phyloP scores from a whole-genome alignment of 129 eudicot genomes.

The Arctium minus region DNA sequence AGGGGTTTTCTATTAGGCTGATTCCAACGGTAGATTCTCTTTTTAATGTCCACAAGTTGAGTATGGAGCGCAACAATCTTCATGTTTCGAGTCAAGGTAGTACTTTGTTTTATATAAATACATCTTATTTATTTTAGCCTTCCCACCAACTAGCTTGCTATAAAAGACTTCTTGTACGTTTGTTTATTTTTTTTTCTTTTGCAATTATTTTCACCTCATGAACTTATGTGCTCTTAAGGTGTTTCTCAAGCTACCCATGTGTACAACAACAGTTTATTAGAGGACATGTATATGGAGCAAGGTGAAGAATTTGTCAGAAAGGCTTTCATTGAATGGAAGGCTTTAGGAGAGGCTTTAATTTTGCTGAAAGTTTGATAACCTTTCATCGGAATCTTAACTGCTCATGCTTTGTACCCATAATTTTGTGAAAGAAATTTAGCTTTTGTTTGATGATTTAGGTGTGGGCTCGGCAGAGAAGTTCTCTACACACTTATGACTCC shows the following conservation, averaged over 20 bases:
- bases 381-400: not conserved
- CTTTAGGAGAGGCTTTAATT: conserved; percentile 68
- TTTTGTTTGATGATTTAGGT: conserved; percentile 48
- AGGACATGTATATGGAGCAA: conserved; percentile 85
- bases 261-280: conserved; percentile 83
- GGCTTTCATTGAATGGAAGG: conserved; percentile 63
- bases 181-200: not conserved
- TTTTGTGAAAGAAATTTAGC: not conserved
- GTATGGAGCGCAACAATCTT: conserved; percentile 59
- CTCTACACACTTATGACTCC: conserved; percentile 73
- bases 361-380: conserved; percentile 62
- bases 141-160: not conserved
- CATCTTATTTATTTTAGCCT: not conserved
- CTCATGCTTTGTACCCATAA: not conserved
- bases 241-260: conserved; percentile 59
- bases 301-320: conserved; percentile 56
- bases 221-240: conserved; percentile 29
- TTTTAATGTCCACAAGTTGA: conserved; percentile 58
- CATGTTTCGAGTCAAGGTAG: conserved; percentile 61
- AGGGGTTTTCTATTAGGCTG: conserved; percentile 50
- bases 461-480: conserved; percentile 91
- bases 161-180: not conserved
- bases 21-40: conserved; percentile 78
- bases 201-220: conserved; percentile 8
- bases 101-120: not conserved